Evolutionary conservation across 495 filamentous ascomycete genomes (phyloP), one percentile per base, ranked within the genome.

Genomic region (Xylaria cubensis): DNA sequence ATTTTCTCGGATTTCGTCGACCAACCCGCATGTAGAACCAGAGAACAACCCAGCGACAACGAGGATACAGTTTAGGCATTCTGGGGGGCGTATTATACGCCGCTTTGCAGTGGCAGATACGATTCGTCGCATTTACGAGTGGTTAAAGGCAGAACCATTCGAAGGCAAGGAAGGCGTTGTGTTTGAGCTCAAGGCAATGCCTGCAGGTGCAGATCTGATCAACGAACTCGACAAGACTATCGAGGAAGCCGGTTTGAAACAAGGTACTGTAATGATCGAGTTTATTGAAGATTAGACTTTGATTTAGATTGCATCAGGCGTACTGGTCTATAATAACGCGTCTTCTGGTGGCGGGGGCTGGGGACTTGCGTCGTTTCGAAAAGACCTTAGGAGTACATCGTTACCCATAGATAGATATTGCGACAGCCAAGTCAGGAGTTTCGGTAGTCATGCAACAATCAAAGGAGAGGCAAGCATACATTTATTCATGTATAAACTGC

Each of bases 181-280:
- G 59, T 98, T 99, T 82, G 96, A 97, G 75, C 87, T 99, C 69
- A 92, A 94, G 76, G 74, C 79, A 12, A 82, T 85, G 80, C 88
- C 87, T 21, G 87, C 93, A 85, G 92, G 94, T 50, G 90, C 86
- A 76, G 94, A 98, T 74, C 78, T 99, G 69, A 93, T 97, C 59
- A 91, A 92, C 6, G 78, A 84, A 46, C 83, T 97, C 12, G 88
- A 91, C 51, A 80, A 87, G 67, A 94, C 89, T 24, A 92, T 99
- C 59, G 88, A 89, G 67, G 91, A 94, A 24, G 94, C 94, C 1
- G 94, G 96, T 2, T 79, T 99, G 73, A 95, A 92, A 83, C 95
- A 95, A 75, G 94, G 90, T 17, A 97, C 93, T 0, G 90, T 99
- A 46, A 97, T 97, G 92, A 90, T 99, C 50, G 96, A 97, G 78